phyloP scores from a whole-genome alignment of 192 early-diverging fungal species.

The Geosiphon pyriformis region DNA sequence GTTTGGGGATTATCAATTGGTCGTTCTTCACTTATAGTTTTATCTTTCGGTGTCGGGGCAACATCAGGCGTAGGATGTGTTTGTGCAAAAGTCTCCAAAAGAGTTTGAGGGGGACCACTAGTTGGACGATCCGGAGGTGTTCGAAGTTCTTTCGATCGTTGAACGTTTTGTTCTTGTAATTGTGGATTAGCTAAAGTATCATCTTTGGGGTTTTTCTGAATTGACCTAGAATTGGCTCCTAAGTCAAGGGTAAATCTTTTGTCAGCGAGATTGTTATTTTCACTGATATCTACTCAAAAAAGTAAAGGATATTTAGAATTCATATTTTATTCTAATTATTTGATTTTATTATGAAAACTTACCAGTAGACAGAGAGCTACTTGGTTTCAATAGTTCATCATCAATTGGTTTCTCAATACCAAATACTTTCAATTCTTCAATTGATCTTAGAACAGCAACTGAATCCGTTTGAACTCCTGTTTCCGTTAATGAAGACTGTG shows the following conservation, averaged over 20 bases:
- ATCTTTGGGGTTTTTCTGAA: not conserved
- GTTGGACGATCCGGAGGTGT: constrained; percentile 8
- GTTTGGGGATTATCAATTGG: too few relatives aligned
- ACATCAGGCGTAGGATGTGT: not conserved
- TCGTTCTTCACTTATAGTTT: not conserved
- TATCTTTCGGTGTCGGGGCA: not conserved
- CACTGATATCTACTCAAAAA: not conserved
- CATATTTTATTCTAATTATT: too few relatives aligned
- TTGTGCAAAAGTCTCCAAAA: too few relatives aligned
- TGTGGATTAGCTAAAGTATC: not conserved
- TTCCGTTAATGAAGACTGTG: not conserved
- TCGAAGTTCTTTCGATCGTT: too few relatives aligned
- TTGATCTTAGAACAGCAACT: not conserved
- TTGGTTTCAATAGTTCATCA: not conserved
- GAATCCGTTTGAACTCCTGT: not conserved
- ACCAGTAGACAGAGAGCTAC: constrained; percentile 10
- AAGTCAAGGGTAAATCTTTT: constrained; percentile 23
- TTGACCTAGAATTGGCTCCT: not conserved
- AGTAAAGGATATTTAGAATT: not conserved
- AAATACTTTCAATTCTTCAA: not conserved
- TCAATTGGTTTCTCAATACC: constrained; percentile 2
- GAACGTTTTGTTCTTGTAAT: not conserved
- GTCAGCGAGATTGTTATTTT: constrained; percentile 9
- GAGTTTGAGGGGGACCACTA: constrained; percentile 1
- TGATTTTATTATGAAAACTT: constrained; percentile 1